Evolutionary conservation across 2,329 filamentous ascomycete species (phyloP), one percentile per base, ranked within the genome.

Genomic region (Ustulina deusta): DNA sequence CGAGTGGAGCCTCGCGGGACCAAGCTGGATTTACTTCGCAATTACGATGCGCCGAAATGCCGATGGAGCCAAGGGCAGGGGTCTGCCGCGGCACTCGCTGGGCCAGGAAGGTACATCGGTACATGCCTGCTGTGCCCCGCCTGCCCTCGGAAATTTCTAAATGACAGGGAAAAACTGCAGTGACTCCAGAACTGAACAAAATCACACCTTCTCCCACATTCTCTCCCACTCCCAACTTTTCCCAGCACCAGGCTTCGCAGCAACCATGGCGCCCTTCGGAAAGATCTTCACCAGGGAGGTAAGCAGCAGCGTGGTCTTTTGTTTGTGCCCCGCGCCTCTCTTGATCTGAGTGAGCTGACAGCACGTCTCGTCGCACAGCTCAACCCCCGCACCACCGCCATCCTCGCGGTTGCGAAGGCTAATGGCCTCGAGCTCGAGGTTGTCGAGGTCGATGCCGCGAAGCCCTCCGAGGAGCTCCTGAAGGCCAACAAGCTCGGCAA

Each of bases 371-470:
- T 74, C 66, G 64, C 75, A 68, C 80, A 97, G 94, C 89, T 87
- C 81, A 97, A 97, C 89, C 87, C 92, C 83, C 94, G 95, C 87
- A 92, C 91, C 83, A 92, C 91, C 79, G 90, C 91, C 81, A 92
- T 97, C 83, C 89, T 91, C 82, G 94, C 93, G 78, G 93, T 97
- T 80, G 96, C 96, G 78, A 98, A 99, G 91, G 94, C 93, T 86
- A 98, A 98, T 85, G 90, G 92, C 81, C 89, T 99, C 80, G 94
- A 98, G 74, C 83, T 99, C 77, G 93, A 97, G 84, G 83, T 94
- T 74, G 91, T 96, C 75, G 84, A 92, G 77, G 91, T 90, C 72
- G 85, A 91, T 80, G 85, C 88, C 71, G 82, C 82, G 73, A 90
- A 90, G 78, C 83, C 91, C 75, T 87, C 88, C 74, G 82, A 85